phyloP scores from a whole-genome alignment of 129 eudicot species.

The Saussurea involucrata region DNA sequence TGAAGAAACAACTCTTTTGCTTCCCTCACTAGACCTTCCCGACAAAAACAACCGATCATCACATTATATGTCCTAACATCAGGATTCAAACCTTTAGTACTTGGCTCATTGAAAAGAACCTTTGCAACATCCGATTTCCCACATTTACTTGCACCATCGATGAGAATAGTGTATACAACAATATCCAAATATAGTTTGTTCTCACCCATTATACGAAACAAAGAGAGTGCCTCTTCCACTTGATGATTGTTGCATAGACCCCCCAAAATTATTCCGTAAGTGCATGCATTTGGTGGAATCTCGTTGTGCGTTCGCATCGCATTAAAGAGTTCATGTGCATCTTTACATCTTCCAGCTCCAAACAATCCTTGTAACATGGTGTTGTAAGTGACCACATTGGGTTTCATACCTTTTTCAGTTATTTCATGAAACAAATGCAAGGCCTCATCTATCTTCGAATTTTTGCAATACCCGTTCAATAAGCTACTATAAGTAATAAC shows the following conservation, averaged over 20 bases:
- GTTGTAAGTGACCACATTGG: too few relatives aligned
- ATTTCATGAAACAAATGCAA: too few relatives aligned
- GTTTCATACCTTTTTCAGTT: too few relatives aligned
- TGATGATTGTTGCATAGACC: not conserved
- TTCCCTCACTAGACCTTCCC: not conserved
- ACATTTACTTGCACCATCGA: not conserved
- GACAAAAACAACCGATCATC: not conserved
- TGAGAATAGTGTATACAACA: not conserved
- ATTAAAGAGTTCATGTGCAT: not conserved
- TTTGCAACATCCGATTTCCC: not conserved
- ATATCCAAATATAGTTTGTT: not conserved
- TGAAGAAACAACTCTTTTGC: not conserved
- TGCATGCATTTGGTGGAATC: not conserved
- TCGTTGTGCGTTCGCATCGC: not conserved
- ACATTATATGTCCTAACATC: not conserved
- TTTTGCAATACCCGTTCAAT: too few relatives aligned
- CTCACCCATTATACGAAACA: not conserved
- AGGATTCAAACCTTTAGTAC: not conserved
- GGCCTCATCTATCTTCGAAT: too few relatives aligned
- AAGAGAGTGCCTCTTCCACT: not conserved
- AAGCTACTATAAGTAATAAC: too few relatives aligned
- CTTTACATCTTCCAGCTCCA: too few relatives aligned
- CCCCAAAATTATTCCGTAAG: not conserved
- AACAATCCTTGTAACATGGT: too few relatives aligned
- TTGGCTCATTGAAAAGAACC: not conserved